These are phyloP conservation scores for Pistacia atlantica DNA, from an alignment of 345 rosid genomes.

Conservation along the genomic window DNA sequence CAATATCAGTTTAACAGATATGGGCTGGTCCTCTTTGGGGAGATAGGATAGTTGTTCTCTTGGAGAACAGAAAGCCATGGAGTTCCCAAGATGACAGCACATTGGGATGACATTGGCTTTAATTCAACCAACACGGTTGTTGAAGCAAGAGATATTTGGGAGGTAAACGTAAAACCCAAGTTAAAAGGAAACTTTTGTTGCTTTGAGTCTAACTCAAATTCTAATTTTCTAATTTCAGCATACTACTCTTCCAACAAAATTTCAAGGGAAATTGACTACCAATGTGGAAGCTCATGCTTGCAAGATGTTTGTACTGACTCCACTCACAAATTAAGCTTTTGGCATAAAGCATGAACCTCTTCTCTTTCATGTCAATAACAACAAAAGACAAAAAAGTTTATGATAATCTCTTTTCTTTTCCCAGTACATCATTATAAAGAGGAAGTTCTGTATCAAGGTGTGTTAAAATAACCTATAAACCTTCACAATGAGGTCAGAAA, in stretches of 20 bases:
- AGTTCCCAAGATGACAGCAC: slow-evolving; percentile 18
- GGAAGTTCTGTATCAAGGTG: no score
- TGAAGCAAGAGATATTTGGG: slow-evolving; percentile 10
- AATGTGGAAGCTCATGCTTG: neutral
- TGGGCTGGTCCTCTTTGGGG: slow-evolving; percentile 28
- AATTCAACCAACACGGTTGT: neutral
- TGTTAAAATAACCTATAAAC: no score
- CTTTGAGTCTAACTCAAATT: neutral
- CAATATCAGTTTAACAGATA: slow-evolving; percentile 13
- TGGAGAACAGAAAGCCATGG: slow-evolving; percentile 19
- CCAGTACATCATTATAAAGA: no score
- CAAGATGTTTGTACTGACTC: slow-evolving; percentile 5
- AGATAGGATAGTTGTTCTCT: slow-evolving; percentile 9
- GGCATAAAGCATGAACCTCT: neutral
- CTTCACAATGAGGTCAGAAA: neutral
- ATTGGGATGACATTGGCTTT: slow-evolving; percentile 18
- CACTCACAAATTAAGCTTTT: neutral
- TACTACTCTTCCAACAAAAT: slow-evolving; percentile 2
- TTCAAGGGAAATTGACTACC: slow-evolving; percentile 7
- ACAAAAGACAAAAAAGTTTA: neutral
- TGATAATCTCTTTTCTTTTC: no score
- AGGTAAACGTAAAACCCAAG: neutral
- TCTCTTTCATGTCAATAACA: neutral
- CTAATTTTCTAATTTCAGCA: neutral
- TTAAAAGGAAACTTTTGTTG: neutral